Percentiles rank a stretch among this genome's conserved stretches.
These are phyloP conservation scores for Crithidia mellificae DNA, from an alignment of 208 protist species.

Conservation along the genomic window DNA sequence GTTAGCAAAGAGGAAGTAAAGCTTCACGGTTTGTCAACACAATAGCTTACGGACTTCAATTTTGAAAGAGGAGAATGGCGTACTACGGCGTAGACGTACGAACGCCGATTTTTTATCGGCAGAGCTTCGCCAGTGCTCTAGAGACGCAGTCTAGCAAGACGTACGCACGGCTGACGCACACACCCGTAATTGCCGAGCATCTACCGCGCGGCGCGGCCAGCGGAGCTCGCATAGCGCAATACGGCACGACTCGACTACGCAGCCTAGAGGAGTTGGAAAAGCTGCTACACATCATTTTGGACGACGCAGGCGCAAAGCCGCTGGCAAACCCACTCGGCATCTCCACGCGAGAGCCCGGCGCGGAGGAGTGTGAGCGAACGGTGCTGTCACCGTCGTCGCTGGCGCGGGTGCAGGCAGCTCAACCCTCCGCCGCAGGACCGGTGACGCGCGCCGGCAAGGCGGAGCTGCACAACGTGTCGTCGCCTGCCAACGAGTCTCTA, in stretches of 20 bases:
- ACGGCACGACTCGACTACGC: slow-evolving; percentile 25
- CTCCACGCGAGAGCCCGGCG: slow-evolving; percentile 7
- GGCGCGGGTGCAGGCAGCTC: background rate
- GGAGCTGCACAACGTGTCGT: background rate
- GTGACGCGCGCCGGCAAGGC: background rate
- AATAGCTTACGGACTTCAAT: no score
- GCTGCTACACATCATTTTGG: slow-evolving; percentile 26
- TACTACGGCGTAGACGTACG: slow-evolving; percentile 35
- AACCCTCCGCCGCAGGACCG: background rate
- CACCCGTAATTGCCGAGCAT: slow-evolving; percentile 33
- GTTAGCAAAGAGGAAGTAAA: no score
- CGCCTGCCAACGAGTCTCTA: background rate
- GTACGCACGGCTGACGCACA: slow-evolving; percentile 52
- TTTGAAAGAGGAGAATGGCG: no score
- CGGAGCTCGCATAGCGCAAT: slow-evolving; percentile 40
- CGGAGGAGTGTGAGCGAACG: slow-evolving; percentile 6
- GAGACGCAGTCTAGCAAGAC: slow-evolving; percentile 38
- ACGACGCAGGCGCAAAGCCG: background rate
- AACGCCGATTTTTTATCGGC: slow-evolving; percentile 45
- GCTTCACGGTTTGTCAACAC: no score
- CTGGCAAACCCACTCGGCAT: background rate
- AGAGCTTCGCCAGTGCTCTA: slow-evolving; percentile 54
- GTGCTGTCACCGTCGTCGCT: background rate
- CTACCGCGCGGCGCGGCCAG: slow-evolving; percentile 30
- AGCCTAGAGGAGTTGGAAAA: slow-evolving; percentile 38